Conservation (phyloP, 202 grass and related monocot species). For the Dendrocalamus latiflorus region DNA sequence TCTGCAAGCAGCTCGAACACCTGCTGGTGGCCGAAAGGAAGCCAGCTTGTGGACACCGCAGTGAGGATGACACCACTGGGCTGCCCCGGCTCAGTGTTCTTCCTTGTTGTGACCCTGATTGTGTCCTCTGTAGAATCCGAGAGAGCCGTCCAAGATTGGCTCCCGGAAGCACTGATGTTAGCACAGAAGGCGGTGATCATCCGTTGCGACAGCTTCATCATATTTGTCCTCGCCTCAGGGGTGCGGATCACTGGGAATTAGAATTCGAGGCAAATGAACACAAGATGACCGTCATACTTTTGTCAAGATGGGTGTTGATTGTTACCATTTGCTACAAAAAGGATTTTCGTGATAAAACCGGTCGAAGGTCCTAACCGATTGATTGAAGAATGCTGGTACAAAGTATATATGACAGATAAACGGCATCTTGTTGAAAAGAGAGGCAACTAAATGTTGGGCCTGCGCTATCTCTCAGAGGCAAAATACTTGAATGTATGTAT, state of each 20-base stretch:
- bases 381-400: not conserved
- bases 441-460: not conserved
- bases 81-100: constrained; percentile 77
- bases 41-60: constrained; percentile 80
- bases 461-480: not conserved
- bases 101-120: constrained; percentile 69
- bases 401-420: not conserved
- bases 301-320: not conserved
- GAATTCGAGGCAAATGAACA: not conserved
- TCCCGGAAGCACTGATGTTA: constrained; percentile 55
- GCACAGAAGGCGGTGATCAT: constrained; percentile 80
- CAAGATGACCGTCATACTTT: not conserved
- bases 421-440: not conserved
- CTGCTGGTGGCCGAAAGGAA: constrained; percentile 71
- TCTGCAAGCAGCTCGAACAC: constrained; percentile 94
- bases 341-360: not conserved
- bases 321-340: not conserved
- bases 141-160: constrained; percentile 82
- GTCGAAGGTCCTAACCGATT: not conserved
- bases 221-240: constrained; percentile 84
- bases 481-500: not conserved
- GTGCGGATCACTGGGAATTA: constrained; percentile 55
- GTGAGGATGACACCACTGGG: constrained; percentile 89
- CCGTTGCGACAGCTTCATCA: constrained; percentile 93
- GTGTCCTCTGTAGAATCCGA: constrained; percentile 77